phyloP scores from a whole-genome alignment of 805 yeast genomes.

The Saccharomycopsis oosterbeekiorum region DNA sequence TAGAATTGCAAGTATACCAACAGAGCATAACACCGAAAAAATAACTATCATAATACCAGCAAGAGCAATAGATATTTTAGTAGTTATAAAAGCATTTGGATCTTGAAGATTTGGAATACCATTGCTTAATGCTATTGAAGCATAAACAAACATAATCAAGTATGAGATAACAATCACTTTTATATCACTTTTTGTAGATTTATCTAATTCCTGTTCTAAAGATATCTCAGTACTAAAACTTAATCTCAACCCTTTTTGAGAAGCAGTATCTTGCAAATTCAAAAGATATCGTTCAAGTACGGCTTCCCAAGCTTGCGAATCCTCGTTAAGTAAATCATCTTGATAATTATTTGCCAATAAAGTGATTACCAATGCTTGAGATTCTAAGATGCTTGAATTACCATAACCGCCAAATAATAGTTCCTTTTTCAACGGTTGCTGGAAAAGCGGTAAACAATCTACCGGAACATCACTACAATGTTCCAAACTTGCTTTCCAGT shows the following conservation, averaged over 20 bases:
- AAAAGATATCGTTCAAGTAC: constrained; percentile 47
- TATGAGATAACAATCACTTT: constrained; percentile 66
- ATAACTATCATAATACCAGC: constrained; percentile 79
- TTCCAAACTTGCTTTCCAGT: constrained; percentile 48
- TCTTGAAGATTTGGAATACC: constrained; percentile 33
- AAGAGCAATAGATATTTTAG: constrained; percentile 69
- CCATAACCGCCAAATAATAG: constrained; percentile 56
- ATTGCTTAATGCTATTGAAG: constrained; percentile 70
- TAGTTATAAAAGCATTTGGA: constrained; percentile 26
- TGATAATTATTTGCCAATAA: constrained; percentile 50
- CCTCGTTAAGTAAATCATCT: constrained; percentile 32
- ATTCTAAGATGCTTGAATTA: constrained; percentile 39
- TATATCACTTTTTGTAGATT: constrained; percentile 71
- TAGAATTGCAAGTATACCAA: constrained; percentile 67
- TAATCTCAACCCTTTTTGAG: constrained; percentile 43
- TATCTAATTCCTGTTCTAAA: constrained; percentile 72
- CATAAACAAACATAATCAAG: constrained; percentile 78
- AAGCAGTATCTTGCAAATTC: constrained; percentile 35
- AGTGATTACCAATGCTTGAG: constrained; percentile 72
- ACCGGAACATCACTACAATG: constrained; percentile 76
- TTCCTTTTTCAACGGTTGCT: constrained; percentile 74
- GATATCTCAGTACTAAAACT: constrained; percentile 80
- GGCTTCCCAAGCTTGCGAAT: constrained; percentile 57
- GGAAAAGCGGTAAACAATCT: constrained; percentile 79
- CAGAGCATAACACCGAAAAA: constrained; percentile 70